These are phyloP conservation scores for Monosiga brevicollis DNA, from an alignment of 78 protist species.

Conservation along the genomic window DNA sequence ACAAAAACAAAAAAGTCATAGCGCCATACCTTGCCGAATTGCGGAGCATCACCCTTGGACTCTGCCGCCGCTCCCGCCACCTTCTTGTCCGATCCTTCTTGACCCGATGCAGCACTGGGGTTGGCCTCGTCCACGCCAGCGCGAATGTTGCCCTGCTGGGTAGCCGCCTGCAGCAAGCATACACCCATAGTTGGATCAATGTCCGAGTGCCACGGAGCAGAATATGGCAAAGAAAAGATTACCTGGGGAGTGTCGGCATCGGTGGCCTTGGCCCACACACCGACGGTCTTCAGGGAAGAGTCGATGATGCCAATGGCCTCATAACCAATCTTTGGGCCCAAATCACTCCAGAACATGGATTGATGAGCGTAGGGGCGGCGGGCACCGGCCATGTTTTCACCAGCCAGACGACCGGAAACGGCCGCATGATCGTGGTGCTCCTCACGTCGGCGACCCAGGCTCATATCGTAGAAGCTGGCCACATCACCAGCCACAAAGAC, in stretches of 20 bases:
- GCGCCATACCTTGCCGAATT: not conserved
- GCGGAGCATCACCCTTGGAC: not conserved
- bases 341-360: conserved; percentile 44
- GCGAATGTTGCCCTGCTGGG: conserved; percentile 2
- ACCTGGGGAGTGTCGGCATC: conserved; percentile 5
- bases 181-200: too few species aligned
- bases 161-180: not conserved
- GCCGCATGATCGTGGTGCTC: conserved; percentile 78
- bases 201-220: not conserved
- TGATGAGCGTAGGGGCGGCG: conserved; percentile 31
- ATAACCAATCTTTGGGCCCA: conserved; percentile 26
- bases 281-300: conserved; percentile 23
- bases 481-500: conserved; percentile 73
- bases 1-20: not conserved
- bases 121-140: not conserved
- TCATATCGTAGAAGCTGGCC: conserved; percentile 48
- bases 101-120: not conserved
- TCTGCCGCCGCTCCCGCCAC: not conserved
- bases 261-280: conserved; percentile 38
- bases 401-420: conserved; percentile 35
- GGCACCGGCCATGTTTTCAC: conserved; percentile 42
- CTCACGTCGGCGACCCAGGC: conserved; percentile 56
- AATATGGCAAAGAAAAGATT: not conserved
- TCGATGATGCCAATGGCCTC: conserved; percentile 53
- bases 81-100: not conserved